These are phyloP conservation scores for Rutidosis leptorrhynchoides DNA, from an alignment of 129 eudicot species.

Conservation along the genomic window DNA sequence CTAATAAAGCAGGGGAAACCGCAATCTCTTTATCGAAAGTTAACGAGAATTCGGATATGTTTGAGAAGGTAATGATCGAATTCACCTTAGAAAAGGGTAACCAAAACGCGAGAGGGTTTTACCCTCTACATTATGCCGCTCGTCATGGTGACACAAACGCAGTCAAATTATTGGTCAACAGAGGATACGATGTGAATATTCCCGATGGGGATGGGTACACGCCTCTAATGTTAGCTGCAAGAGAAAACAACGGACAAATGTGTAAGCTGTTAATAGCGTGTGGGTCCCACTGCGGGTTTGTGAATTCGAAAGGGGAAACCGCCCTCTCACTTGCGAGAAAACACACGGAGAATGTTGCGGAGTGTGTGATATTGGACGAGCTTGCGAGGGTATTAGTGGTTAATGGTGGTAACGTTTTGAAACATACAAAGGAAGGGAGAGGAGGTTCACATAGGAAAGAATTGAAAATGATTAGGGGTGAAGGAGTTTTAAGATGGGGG, in stretches of 20 bases:
- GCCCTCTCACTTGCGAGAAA: constrained; percentile 67
- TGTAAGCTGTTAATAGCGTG: constrained; percentile 56
- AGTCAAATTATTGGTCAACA: constrained; percentile 43
- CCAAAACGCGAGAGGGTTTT: constrained; percentile 60
- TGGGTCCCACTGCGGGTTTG: constrained; percentile 55
- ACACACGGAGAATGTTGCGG: constrained; percentile 39
- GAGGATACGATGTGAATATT: constrained; percentile 75
- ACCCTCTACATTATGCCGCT: constrained; percentile 83
- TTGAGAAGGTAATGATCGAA: constrained; percentile 80
- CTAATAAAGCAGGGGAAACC: constrained; percentile 57
- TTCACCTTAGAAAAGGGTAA: constrained; percentile 66
- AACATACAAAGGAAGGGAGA: constrained; percentile 79
- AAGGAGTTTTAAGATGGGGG: constrained; percentile 80
- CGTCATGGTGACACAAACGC: constrained; percentile 70
- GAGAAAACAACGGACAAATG: constrained; percentile 56
- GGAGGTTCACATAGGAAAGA: constrained; percentile 61
- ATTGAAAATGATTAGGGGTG: constrained; percentile 46
- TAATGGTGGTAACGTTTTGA: constrained; percentile 46
- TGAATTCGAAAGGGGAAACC: constrained; percentile 67
- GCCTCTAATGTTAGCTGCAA: constrained; percentile 92
- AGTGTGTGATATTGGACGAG: constrained; percentile 56
- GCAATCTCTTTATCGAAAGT: constrained; percentile 55
- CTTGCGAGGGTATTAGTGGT: constrained; percentile 65
- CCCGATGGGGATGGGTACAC: constrained; percentile 80
- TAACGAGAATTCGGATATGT: constrained; percentile 47